phyloP scores from a whole-genome alignment of 2,329 filamentous ascomycete genomes.

The Colletotrichum scovillei region DNA sequence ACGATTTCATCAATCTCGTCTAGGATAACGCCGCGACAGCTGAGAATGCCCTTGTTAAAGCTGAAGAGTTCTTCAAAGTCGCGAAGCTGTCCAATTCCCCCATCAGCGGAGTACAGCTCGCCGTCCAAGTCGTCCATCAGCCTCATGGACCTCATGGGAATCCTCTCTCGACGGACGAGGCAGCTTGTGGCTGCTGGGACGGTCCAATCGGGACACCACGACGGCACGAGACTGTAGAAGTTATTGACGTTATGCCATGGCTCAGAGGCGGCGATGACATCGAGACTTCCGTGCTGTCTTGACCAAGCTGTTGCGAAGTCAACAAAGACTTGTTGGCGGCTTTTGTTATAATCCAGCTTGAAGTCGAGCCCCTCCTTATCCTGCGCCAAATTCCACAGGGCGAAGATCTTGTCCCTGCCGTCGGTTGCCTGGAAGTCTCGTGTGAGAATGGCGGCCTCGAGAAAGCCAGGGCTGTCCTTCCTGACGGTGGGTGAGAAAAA shows the following conservation, averaged over 20 bases:
- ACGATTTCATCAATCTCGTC: not conserved
- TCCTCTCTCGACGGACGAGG: not conserved
- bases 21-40: not conserved
- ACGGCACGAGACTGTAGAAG: not conserved
- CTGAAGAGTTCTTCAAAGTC: not conserved
- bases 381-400: not conserved
- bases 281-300: conserved; percentile 1
- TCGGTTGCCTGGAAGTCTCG: conserved; percentile 8
- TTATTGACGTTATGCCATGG: not conserved
- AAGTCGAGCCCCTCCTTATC: not conserved
- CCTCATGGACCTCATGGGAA: not conserved
- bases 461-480: not conserved
- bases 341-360: not conserved
- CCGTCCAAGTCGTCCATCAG: not conserved
- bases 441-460: not conserved
- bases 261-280: conserved; percentile 2
- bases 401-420: not conserved
- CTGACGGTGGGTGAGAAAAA: too few relatives aligned
- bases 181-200: not conserved
- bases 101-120: not conserved
- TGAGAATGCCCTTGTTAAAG: not conserved
- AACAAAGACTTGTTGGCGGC: not conserved
- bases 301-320: conserved; percentile 1
- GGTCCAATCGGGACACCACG: not conserved
- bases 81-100: not conserved